A percentile compares a stretch with the other conserved stretches of the same genome.
phyloP scores from a whole-genome alignment of 768 basidiomycete genomes.

The Macrolepiota dolichaula region DNA sequence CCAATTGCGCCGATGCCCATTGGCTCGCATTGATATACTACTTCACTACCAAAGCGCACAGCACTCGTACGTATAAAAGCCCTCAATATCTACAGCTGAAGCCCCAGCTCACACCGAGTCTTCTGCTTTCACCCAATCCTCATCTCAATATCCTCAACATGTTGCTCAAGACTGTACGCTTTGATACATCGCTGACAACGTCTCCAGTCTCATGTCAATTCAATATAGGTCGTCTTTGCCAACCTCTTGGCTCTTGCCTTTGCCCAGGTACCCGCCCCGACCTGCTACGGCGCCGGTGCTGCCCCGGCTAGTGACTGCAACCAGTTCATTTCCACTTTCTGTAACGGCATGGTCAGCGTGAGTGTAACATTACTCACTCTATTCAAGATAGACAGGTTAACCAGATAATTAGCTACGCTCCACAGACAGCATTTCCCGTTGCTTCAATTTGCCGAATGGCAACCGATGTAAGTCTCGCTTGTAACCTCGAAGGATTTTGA shows the following conservation, averaged over 20 bases:
- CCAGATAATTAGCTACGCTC: neutral
- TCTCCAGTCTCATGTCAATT: neutral
- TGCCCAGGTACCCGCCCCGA: neutral
- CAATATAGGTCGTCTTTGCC: neutral
- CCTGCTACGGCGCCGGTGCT: neutral
- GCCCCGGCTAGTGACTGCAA: neutral
- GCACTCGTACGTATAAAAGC: neutral
- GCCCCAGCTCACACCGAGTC: neutral
- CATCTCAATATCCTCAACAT: neutral
- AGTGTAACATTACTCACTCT: neutral
- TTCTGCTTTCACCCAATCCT: neutral
- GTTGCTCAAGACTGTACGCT: neutral
- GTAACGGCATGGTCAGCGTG: neutral
- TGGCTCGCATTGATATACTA: too few species aligned
- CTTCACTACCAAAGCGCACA: neutral
- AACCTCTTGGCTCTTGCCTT: neutral
- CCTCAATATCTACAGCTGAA: neutral
- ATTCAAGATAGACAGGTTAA: neutral
- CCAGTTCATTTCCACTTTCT: neutral
- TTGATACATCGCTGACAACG: neutral
- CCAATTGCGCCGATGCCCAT: too few species aligned
- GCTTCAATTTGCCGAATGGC: neutral
- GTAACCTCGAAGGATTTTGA: neutral
- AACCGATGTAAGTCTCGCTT: neutral
- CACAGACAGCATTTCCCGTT: neutral